Base-by-base conservation (phyloP, 495 filamentous ascomycete genomes). In the Talaromyces liani region DNA sequence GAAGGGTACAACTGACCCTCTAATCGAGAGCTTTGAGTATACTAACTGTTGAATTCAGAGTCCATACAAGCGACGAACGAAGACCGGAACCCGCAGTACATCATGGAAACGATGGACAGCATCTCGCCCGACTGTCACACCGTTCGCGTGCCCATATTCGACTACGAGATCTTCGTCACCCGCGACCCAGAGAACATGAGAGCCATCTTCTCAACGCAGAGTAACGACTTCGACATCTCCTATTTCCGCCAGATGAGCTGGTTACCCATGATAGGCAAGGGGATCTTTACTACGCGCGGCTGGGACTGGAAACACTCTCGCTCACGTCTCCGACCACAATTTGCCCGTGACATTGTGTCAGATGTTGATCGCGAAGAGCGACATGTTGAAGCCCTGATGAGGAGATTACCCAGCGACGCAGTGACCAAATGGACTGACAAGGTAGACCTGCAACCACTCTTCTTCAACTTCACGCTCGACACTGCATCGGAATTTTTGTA, bases 151-250 rank as follows among this genome's bases (percentile, higher is more conserved):
- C 60, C 60, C n/a, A 62, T 62, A 24, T 62, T 62, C 25, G 60
- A 62, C 60, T 62, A 62, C 10, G 60, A 62, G 45, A 62, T 62
- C 22, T 67, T 88, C 41, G 70, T 79, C 34, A 92, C 90, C 0
- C 80, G 77, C n/a, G 88, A 92, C 47, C 80, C 82, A 2, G 82
- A 83, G 61, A 86, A 86, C 51, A 83, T 84, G 73, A 91, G 95
- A 71, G 90, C 92, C 3, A 74, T 97, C 9, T 81, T 98, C 6
- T 91, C 93, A 0, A 87, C 87, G 0, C 90, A 80, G 47, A 85
- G 88, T 64, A 66, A 70, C 20, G 85, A 91, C 71, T 90, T 85
- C 67, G 88, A 89, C 66, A 75, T 71, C 12, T 33, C 64, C 55
- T 34, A 55, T 20, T 39, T 27, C 31, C 58, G 72, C 6, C 34